Base-by-base conservation (phyloP, 2,329 filamentous ascomycete species). In the Coleophoma cylindrospora region DNA sequence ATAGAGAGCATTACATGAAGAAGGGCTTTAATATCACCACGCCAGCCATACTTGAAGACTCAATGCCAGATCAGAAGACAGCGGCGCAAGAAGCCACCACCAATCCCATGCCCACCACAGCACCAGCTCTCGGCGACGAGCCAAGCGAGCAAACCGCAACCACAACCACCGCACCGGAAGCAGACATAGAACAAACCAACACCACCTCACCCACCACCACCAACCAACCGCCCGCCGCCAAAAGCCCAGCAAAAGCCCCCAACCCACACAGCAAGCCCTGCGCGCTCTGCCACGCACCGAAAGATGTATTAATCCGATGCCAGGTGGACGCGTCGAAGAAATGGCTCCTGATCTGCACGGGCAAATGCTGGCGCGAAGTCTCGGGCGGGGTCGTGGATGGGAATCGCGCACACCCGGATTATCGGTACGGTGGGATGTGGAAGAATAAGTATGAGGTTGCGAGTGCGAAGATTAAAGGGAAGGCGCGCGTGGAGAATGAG, bases 391-490 rank as follows among this genome's bases (percentile, higher is more conserved):
- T 21, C 13, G 45, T 45, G 8, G 54, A 57, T 45, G 54, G 54
- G 1, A 47, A 48, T 40, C 22, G 14, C 2, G 22, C 14, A 2
- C 43, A 53, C 41, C 43, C 33, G n/a, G 32, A 33, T 22, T 57
- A 53, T 44, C 41, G 40, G 33, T 57, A 57, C 43, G 54, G 54
- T 1, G 54, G 50, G 4, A 57, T 53, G 53, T 57, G 54, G 54
- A 55, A 53, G 47, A 53, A 57, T 37, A 57, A 55, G 12, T 50
- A 57, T 40, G 53, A 57, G 32, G 51, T 33, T 14, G 54, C 51
- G 3, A 57, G 54, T 49, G 54, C 50, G 33, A 57, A 51, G 45
- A 57, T 55, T 15, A 57, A 55, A 40, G 54, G 54, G 8, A 57
- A 43, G 40, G 54, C 53, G 14, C 53, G 50, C 34, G 40, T 48